Conservation (phyloP, 2,329 filamentous ascomycete genomes). For the Colletotrichum melonis region DNA sequence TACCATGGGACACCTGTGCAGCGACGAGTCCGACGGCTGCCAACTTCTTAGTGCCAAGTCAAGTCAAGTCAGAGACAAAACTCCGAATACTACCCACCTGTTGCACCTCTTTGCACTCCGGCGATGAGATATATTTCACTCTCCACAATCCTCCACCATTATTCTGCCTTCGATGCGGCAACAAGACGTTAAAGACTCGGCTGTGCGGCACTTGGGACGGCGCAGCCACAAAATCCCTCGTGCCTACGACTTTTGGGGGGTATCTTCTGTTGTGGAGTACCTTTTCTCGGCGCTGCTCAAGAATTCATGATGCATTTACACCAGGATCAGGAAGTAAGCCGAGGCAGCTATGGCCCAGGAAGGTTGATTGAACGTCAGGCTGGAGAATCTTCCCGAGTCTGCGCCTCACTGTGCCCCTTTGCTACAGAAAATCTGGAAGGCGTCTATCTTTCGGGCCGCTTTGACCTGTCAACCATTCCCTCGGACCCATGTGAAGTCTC, state of each 20-base stretch:
- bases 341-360: not conserved
- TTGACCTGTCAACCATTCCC: not conserved
- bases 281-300: not conserved
- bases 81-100: constrained; percentile 3
- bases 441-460: constrained; percentile 5
- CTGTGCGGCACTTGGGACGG: not conserved
- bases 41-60: constrained; percentile 3
- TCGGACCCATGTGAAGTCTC: not conserved
- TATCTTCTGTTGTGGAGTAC: not conserved
- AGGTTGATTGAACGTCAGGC: not conserved
- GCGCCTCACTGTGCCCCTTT: not conserved
- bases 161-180: not conserved
- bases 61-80: not conserved
- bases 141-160: constrained; percentile 3
- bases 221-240: not conserved
- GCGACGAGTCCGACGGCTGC: not conserved
- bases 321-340: no score
- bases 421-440: not conserved
- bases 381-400: not conserved
- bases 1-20: not conserved
- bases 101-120: not conserved
- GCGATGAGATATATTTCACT: not conserved
- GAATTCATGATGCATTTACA: no score
- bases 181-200: not conserved
- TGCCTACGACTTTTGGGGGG: not conserved